A percentile compares a stretch with the other conserved stretches of the same genome.
Evolutionary conservation across 2,329 filamentous ascomycete species (phyloP).

Genomic region (Penicillium hesseltinei): DNA sequence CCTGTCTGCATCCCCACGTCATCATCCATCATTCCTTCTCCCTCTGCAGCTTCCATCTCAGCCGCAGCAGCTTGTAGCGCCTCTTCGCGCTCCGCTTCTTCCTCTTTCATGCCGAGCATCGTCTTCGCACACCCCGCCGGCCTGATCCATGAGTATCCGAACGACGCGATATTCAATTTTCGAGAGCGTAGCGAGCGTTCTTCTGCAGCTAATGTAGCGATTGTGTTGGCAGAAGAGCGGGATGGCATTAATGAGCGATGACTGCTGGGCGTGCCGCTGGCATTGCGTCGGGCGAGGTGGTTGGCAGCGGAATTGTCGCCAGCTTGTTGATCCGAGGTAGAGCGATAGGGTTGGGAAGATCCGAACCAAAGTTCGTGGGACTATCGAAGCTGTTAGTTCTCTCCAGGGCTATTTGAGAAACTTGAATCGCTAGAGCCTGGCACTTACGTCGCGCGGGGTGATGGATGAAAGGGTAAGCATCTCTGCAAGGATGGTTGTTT

Average conservation of each 20-base stretch:
- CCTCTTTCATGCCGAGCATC: slow-evolving; percentile 83
- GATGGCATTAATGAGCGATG: slow-evolving; percentile 40
- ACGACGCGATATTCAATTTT: slow-evolving; percentile 78
- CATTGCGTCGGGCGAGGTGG: slow-evolving; percentile 29
- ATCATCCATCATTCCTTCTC: slow-evolving; percentile 38
- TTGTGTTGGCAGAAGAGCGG: slow-evolving; percentile 57
- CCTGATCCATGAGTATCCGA: slow-evolving; percentile 85
- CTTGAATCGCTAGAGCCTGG: neutral
- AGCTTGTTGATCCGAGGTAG: slow-evolving; percentile 31
- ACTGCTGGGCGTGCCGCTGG: slow-evolving; percentile 15
- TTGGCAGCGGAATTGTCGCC: slow-evolving; percentile 28
- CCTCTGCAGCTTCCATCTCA: slow-evolving; percentile 65
- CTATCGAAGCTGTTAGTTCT: slow-evolving; percentile 41
- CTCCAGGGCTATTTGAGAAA: slow-evolving; percentile 12
- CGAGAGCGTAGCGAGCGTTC: slow-evolving; percentile 75
- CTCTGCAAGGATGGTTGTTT: neutral
- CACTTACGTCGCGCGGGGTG: slow-evolving; percentile 66
- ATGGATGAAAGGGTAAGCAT: slow-evolving; percentile 67
- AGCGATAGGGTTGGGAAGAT: slow-evolving; percentile 54
- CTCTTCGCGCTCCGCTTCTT: slow-evolving; percentile 83
- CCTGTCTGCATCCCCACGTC: slow-evolving; percentile 41
- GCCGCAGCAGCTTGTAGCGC: slow-evolving; percentile 71
- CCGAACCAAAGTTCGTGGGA: slow-evolving; percentile 73
- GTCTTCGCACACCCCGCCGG: slow-evolving; percentile 88
- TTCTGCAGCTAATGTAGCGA: slow-evolving; percentile 70